phyloP scores from a whole-genome alignment of 169 alveolate genomes.

The Amoebophrya sp. region DNA sequence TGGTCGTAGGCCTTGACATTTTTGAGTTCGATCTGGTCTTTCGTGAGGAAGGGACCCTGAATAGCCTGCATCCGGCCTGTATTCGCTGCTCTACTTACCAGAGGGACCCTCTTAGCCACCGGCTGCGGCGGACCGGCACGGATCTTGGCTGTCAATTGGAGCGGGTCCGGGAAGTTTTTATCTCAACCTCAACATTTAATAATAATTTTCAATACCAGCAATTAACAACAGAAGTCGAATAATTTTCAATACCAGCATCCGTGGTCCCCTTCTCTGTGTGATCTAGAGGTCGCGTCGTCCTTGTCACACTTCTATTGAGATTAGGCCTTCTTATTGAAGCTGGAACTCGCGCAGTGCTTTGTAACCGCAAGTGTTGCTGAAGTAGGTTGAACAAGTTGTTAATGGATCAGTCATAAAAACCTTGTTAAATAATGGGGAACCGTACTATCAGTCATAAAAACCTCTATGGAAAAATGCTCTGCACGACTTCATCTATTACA shows the following conservation, averaged over 20 bases:
- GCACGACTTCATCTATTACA: too few relatives aligned
- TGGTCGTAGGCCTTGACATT: constrained; percentile 6
- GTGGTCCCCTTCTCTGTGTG: constrained; percentile 27
- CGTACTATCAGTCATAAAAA: too few relatives aligned
- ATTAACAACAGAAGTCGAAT: not conserved
- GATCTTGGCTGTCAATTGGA: constrained; percentile 13
- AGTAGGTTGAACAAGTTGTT: not conserved
- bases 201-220: not conserved
- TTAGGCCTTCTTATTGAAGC: not conserved
- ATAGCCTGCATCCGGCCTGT: not conserved
- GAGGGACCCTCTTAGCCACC: not conserved
- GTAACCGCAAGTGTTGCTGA: constrained; percentile 14
- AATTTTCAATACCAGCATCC: not conserved
- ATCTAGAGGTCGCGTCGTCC: not conserved
- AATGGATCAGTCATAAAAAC: too few relatives aligned
- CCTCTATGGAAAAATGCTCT: not conserved
- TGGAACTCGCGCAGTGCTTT: constrained; percentile 5
- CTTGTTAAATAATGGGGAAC: too few relatives aligned
- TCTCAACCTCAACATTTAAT: too few relatives aligned
- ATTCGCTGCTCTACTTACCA: not conserved
- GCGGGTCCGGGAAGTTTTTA: too few relatives aligned
- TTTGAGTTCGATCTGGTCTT: not conserved
- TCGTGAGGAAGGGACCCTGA: not conserved
- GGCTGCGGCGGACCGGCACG: constrained; percentile 19
- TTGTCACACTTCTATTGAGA: not conserved